Conservation (phyloP, 176 grass and related monocot genomes). For the Eragrostis curvula region DNA sequence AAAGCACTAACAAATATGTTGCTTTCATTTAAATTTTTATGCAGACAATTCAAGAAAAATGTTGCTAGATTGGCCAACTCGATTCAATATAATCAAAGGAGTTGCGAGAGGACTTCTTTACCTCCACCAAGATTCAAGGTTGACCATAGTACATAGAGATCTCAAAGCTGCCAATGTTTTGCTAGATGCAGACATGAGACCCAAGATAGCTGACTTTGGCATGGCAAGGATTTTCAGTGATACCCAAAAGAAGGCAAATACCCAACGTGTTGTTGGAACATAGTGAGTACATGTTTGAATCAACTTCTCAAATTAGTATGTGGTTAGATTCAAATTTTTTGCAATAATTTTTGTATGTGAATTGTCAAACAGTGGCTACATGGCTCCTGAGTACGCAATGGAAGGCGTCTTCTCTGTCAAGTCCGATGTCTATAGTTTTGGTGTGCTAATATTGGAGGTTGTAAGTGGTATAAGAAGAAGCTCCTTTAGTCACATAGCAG, state of each 20-base stretch:
- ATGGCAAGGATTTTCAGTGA: slow-evolving; percentile 53
- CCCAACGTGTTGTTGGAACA: slow-evolving; percentile 49
- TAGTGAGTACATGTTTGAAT: slow-evolving; percentile 20
- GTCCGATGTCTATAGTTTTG: slow-evolving; percentile 58
- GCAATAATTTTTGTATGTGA: not conserved
- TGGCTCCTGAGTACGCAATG: slow-evolving; percentile 58
- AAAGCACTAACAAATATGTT: not conserved
- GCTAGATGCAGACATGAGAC: slow-evolving; percentile 42
- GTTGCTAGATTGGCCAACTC: slow-evolving; percentile 35
- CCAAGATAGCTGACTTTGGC: slow-evolving; percentile 62
- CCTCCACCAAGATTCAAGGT: slow-evolving; percentile 54
- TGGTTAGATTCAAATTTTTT: not conserved
- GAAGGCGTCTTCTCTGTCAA: slow-evolving; percentile 53
- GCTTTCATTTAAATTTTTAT: not conserved
- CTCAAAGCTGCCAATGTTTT: slow-evolving; percentile 51
- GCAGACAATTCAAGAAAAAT: slow-evolving; percentile 28
- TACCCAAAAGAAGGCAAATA: slow-evolving; percentile 34
- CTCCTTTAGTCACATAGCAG: not conserved
- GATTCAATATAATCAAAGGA: slow-evolving; percentile 49
- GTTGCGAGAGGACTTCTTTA: slow-evolving; percentile 56
- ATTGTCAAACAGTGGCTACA: slow-evolving; percentile 39
- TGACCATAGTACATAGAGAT: slow-evolving; percentile 41
- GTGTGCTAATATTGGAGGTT: slow-evolving; percentile 53
- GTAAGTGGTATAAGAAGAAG: slow-evolving; percentile 44
- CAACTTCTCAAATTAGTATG: not conserved